These are phyloP conservation scores for Curvularia lunata DNA, from an alignment of 2,329 filamentous ascomycete species.

Conservation along the genomic window DNA sequence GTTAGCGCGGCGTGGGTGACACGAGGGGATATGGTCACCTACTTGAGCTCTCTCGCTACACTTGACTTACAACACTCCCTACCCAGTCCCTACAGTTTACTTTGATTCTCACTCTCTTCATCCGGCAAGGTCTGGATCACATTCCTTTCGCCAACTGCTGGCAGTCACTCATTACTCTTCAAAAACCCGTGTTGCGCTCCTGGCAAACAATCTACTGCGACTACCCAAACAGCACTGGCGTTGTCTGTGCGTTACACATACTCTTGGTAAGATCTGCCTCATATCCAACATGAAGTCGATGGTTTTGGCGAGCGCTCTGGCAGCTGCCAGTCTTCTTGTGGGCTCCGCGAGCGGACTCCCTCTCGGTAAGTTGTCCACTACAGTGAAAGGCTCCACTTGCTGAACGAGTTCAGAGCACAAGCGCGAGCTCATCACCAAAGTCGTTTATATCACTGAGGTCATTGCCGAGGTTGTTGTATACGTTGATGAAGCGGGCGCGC, in stretches of 20 bases:
- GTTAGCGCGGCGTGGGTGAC: slow-evolving; percentile 16
- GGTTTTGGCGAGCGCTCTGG: slow-evolving; percentile 46
- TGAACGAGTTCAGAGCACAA: slow-evolving; percentile 35
- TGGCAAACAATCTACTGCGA: slow-evolving; percentile 12
- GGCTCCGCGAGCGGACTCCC: slow-evolving; percentile 55
- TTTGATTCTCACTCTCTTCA: slow-evolving; percentile 24
- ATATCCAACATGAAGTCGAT: slow-evolving; percentile 54
- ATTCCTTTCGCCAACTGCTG: slow-evolving; percentile 32
- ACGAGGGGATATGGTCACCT: slow-evolving; percentile 20
- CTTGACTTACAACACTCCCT: slow-evolving; percentile 16
- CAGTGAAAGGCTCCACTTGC: background rate
- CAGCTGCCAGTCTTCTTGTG: slow-evolving; percentile 50
- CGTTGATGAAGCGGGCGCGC: slow-evolving; percentile 39
- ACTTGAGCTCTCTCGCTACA: slow-evolving; percentile 22
- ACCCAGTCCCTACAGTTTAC: slow-evolving; percentile 28
- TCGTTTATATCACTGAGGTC: slow-evolving; percentile 40
- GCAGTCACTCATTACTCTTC: slow-evolving; percentile 33
- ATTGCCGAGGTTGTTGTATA: slow-evolving; percentile 41
- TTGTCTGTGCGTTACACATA: slow-evolving; percentile 30
- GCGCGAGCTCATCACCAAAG: slow-evolving; percentile 42
- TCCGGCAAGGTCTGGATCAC: slow-evolving; percentile 26
- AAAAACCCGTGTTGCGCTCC: slow-evolving; percentile 13
- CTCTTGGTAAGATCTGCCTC: slow-evolving; percentile 41
- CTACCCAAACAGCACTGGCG: slow-evolving; percentile 21
- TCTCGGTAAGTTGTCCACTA: slow-evolving; percentile 33